These are phyloP conservation scores for Trichomonascaceae sp. DNA, from an alignment of 1,139 yeast species.

Conservation along the genomic window DNA sequence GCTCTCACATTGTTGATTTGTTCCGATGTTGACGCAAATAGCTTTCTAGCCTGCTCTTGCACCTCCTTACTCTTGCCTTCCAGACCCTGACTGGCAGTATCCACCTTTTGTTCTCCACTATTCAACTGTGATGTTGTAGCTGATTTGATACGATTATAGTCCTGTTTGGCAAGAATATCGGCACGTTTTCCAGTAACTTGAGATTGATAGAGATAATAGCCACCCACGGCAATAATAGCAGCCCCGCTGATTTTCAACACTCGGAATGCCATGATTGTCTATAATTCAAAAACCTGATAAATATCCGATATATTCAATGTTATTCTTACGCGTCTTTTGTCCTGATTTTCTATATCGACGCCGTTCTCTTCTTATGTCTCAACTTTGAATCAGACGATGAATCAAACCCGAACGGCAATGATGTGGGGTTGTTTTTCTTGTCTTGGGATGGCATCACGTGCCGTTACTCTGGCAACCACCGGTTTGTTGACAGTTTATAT, in stretches of 20 bases:
- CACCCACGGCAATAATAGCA: slow-evolving; percentile 38
- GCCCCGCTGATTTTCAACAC: slow-evolving; percentile 15
- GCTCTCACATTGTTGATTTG: slow-evolving; percentile 11
- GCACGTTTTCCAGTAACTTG: slow-evolving; percentile 29
- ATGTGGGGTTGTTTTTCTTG: neutral
- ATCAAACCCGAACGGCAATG: too few relatives aligned
- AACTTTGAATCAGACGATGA: too few relatives aligned
- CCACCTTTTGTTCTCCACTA: neutral
- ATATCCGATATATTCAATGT: neutral
- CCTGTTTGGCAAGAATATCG: slow-evolving; percentile 26
- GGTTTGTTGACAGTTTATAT: neutral
- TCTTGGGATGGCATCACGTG: neutral
- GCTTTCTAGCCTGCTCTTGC: slow-evolving; percentile 3
- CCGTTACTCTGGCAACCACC: neutral
- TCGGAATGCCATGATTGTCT: slow-evolving; percentile 6
- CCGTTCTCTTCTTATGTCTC: too few relatives aligned
- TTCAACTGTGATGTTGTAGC: slow-evolving; percentile 1
- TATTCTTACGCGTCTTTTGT: neutral
- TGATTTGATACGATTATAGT: slow-evolving; percentile 9
- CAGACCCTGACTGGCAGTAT: slow-evolving; percentile 1
- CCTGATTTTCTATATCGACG: neutral
- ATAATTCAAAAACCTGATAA: neutral
- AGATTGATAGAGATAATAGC: slow-evolving; percentile 34
- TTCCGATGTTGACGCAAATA: slow-evolving; percentile 5
- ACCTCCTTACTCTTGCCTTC: slow-evolving; percentile 6